phyloP scores from a whole-genome alignment of 148 eudicot genomes.

The Arctostaphylos glauca region DNA sequence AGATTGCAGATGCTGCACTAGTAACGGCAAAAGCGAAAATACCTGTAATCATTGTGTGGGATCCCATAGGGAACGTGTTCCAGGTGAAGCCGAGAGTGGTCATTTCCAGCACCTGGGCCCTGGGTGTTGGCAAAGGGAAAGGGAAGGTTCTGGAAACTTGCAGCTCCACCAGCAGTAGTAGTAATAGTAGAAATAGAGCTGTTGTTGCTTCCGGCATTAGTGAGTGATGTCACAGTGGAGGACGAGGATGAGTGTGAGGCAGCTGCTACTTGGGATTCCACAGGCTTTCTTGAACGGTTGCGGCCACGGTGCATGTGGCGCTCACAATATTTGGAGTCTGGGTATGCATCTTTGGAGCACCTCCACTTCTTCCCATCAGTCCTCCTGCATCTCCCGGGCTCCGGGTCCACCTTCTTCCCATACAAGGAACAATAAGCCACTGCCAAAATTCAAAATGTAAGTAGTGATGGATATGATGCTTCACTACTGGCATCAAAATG shows the following conservation, averaged over 20 bases:
- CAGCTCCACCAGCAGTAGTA: constrained; percentile 15
- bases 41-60: constrained; percentile 37
- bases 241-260: constrained; percentile 25
- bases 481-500: not conserved
- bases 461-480: not conserved
- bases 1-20: not conserved
- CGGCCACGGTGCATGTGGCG: constrained; percentile 59
- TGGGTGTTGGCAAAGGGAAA: constrained; percentile 24
- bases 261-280: constrained; percentile 45
- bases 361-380: too few relatives aligned
- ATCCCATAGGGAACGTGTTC: constrained; percentile 39
- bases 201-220: constrained; percentile 16
- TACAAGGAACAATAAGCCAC: constrained; percentile 49
- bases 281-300: constrained; percentile 67
- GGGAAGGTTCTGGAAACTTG: constrained; percentile 32
- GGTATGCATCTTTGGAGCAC: constrained; percentile 34
- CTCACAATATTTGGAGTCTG: constrained; percentile 55
- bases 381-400: constrained; percentile 48
- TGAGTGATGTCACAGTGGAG: constrained; percentile 29
- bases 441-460: constrained; percentile 10
- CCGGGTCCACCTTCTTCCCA: constrained; percentile 53
- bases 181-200: not conserved
- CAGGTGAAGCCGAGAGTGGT: constrained; percentile 21
- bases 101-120: constrained; percentile 26
- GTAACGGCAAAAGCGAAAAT: constrained; percentile 11